Base-by-base conservation (phyloP, 2,329 filamentous ascomycete species). In the Trichoderma simmonsii region DNA sequence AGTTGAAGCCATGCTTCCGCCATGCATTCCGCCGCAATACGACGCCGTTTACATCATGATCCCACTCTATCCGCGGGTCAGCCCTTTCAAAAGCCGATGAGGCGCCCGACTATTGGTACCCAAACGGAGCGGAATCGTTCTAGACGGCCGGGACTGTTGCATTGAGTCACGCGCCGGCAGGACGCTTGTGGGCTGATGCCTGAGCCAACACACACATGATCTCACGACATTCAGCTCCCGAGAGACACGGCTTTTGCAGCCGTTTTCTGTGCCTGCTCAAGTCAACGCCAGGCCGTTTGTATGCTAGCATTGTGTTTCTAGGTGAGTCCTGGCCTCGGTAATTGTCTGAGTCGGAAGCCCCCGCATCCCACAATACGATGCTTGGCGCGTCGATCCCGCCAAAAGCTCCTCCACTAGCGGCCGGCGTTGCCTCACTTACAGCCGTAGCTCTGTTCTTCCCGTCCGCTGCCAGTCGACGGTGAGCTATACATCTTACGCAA, bases 351-450 rank as follows among this genome's bases (percentile, higher is more conserved):
- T 36, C 15, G 21, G 39, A 70, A 54, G 24, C 30, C 70, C 70
- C 70, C 63, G 70, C 70, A 71, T 67, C 39, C 28, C 26, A 62
- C 4, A 71, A 71, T 71, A 71, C 70, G 70, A 71, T 71, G 70
- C 70, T 71, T 71, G 70, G 70, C 70, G 56, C 56, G 56, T 71
- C 57, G 54, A 60, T 71, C 43, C 43, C 56, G 36, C 39, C 69
- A 6, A 51, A 66, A 66, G 28, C 26, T 59, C 48, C 24, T 51
- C 24, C 30, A 39, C 56, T 21, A 39, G 62, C 36, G 28, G 28
- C 28, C 21, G 15, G 11, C 39, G 26, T 34, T 70, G 21, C 57
- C 30, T 70, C 28, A 62, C 36, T 51, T 48, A 61, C 14, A 51
- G 51, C 66, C 56, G 36, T 21, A 60, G 34, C 62, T 28, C 15